Base-by-base conservation (phyloP, 208 protist species). In the Trypanosoma platydactyli region DNA sequence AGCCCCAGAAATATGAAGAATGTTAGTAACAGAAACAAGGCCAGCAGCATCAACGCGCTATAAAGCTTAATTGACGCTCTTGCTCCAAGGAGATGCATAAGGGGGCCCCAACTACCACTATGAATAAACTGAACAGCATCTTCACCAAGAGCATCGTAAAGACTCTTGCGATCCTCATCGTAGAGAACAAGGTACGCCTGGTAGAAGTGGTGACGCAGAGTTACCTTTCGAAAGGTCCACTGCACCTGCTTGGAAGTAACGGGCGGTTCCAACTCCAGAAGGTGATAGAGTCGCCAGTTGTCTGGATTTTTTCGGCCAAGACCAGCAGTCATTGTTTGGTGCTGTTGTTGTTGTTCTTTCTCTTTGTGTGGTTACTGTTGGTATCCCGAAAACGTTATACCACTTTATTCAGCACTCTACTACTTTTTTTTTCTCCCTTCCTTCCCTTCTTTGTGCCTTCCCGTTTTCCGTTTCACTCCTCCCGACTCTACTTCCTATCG, bases 181-280 rank as follows among this genome's bases (percentile, higher is more conserved):
- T 82, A 92, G 12, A 95, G 76, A 18, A 90, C 78, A 49, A 88
- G 71, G 68, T 92, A 95, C 29, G 90, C 90, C 64, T 94, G 85
- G 54, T 91, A 89, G 68, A 90, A 95, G 63, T 94, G 90, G 69
- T 91, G 83, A 29, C 90, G 90, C 49, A 95, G 73, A 11, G 90
- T 91, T 2, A 91, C 81, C 58, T 93, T 95, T 64, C 87, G 78
- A 56, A 93, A 91, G 50, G 77, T 87, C 83, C 83, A 92, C 63
- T 94, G 90, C 25, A 95, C 79, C 66, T 92, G 83, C 35, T 85
- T 88, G 15, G 87, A 51, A 13, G 87, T 91, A 6, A 81, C 77
- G 7, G 86, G 86, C 5, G 79, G 72, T 27, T 83, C 67, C 38
- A 95, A 65, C 58, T 94, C 87, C 16, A 95, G 77, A 15, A 95